Base-by-base conservation (phyloP, 495 filamentous ascomycete genomes). In the Penicillium flavigenum region DNA sequence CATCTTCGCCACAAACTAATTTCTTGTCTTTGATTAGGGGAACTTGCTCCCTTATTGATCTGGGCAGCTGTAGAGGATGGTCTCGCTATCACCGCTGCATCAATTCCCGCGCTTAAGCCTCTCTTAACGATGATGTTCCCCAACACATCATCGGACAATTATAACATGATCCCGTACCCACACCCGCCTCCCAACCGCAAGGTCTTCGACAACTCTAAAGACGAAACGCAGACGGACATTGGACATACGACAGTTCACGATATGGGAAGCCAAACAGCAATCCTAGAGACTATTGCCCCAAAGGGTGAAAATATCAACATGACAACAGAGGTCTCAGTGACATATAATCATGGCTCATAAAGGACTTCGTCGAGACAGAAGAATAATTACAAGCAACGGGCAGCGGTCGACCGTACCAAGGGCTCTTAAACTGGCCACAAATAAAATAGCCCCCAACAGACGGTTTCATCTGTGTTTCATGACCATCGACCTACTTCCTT, bases 1-100 rank as follows among this genome's bases (percentile, higher is more conserved):
- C 31, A 6, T 17, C 3, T 26, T 11, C 3, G 8, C 1, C 14
- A 8, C 0, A 11, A 14, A 12, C 51, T 60, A 46, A 57, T 29
- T 4, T 8, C 4, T 9, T 27, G 16, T 42, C 3, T 19, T 44
- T 5, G 11, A 3, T 16, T n/a, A 65, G 60, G 56, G 63, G 60
- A 65, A 55, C 48, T 65, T 16, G 60, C 60, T 41, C 63, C 60
- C 11, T 31, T 65, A 10, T 46, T 65, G 2, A 57, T 54, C 22
- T 65, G 63, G 63, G 63, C 60, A 2, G 63, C 59, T 7, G 54
- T 65, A n/a, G 63, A 63, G 54, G 63, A 65, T 20, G 63, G 63
- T 19, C 45, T 65, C 16, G 59, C 63, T 5, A 65, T 65, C 19
- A 62, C 63, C n/a, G 63, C 63, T 11, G 56, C 63, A 22, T 59